These are phyloP conservation scores for Spizellomyces punctatus DNA, from an alignment of 192 early-diverging fungal species.

Conservation along the genomic window DNA sequence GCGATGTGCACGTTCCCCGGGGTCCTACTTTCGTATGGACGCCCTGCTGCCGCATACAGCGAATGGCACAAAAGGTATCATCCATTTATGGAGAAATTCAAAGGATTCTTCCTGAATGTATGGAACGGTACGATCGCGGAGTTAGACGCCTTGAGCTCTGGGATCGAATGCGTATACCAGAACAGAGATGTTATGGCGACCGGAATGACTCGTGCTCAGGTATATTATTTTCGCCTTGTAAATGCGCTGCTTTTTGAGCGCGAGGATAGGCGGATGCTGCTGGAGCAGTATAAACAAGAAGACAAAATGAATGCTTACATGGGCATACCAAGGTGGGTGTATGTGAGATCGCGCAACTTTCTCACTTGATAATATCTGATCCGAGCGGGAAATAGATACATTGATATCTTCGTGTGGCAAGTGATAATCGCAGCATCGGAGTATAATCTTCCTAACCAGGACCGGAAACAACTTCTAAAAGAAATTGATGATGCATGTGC, in stretches of 20 bases:
- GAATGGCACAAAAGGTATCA: conserved; percentile 22
- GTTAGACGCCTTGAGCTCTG: conserved; percentile 18
- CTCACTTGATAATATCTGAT: not conserved
- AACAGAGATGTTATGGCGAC: conserved; percentile 27
- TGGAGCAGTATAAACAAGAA: conserved; percentile 16
- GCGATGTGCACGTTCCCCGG: conserved; percentile 18
- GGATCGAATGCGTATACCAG: conserved; percentile 14
- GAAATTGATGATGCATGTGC: conserved; percentile 20
- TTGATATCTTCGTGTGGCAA: conserved; percentile 26
- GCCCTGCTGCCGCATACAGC: conserved; percentile 3
- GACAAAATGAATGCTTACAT: conserved; percentile 13
- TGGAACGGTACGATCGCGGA: conserved; percentile 26
- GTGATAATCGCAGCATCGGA: conserved; percentile 25
- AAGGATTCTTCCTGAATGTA: conserved; percentile 24
- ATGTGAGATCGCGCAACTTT: not conserved
- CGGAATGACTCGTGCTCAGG: conserved; percentile 22
- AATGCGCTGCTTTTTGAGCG: conserved; percentile 23
- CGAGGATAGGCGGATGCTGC: conserved; percentile 11
- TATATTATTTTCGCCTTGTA: conserved; percentile 20
- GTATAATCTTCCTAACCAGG: conserved; percentile 1
- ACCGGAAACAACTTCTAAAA: not conserved
- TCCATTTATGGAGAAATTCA: conserved; percentile 29
- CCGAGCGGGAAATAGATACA: not conserved
- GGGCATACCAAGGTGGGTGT: conserved; percentile 9
- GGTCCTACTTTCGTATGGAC: conserved; percentile 22